phyloP scores from a whole-genome alignment of 768 basidiomycete species.

The Termitomyces sp. region DNA sequence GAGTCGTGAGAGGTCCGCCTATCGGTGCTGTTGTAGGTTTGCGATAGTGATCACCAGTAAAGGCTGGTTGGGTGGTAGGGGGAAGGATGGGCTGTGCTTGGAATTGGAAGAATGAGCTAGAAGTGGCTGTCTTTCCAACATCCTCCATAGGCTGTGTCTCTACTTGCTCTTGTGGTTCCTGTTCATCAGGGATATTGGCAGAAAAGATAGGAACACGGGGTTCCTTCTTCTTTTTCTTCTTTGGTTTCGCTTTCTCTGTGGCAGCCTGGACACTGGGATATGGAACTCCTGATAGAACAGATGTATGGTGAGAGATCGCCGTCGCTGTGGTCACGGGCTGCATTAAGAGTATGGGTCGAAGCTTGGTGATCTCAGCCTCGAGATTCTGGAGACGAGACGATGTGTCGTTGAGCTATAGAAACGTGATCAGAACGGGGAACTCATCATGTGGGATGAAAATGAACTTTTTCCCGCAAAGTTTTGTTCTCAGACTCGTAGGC shows the following conservation, averaged over 20 bases:
- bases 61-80: constrained; percentile 8
- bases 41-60: constrained; percentile 21
- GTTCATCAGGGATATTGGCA: constrained; percentile 3
- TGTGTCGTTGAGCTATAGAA: constrained; percentile 51
- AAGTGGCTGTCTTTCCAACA: constrained; percentile 4
- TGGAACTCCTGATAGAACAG: constrained; percentile 20
- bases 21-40: constrained; percentile 13
- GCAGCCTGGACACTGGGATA: constrained; percentile 20
- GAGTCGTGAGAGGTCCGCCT: constrained; percentile 15
- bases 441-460: constrained; percentile 7
- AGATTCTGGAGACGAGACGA: constrained; percentile 50
- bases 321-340: constrained; percentile 37
- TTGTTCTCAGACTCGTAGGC: constrained; percentile 59
- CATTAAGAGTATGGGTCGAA: constrained; percentile 69
- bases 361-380: constrained; percentile 59
- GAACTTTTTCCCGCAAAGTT: constrained; percentile 56
- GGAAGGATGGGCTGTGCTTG: constrained; percentile 13
- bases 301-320: constrained; percentile 19
- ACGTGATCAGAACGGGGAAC: neutral
- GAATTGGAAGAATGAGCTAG: constrained; percentile 18
- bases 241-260: constrained; percentile 20
- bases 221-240: constrained; percentile 20
- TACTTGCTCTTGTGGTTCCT: constrained; percentile 2
- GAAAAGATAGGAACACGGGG: constrained; percentile 13
- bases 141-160: constrained; percentile 10